phyloP scores from a whole-genome alignment of 495 filamentous ascomycete genomes.

The Aspergillus bridgeri region DNA sequence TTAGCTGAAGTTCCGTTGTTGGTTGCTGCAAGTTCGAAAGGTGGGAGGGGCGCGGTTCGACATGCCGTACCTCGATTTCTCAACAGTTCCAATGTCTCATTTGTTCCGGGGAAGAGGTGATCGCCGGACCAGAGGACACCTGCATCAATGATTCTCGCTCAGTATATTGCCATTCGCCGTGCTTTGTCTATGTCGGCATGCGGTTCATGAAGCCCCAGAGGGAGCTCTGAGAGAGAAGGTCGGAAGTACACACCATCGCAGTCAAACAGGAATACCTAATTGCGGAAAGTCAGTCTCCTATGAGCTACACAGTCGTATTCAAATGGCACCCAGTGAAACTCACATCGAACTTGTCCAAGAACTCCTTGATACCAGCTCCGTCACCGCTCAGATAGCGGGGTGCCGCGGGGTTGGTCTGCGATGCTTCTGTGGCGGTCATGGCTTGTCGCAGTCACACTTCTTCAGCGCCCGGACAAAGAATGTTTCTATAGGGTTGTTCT shows the following conservation, averaged over 20 bases:
- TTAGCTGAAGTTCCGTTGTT: not conserved
- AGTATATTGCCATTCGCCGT: slow-evolving; percentile 5
- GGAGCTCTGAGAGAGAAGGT: not conserved
- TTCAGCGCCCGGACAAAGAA: not conserved
- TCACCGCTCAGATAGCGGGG: slow-evolving; percentile 82
- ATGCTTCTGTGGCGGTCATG: not conserved
- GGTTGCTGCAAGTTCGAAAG: not conserved
- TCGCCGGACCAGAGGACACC: slow-evolving; percentile 97
- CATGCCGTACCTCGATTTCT: slow-evolving; percentile 63
- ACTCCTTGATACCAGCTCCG: slow-evolving; percentile 67
- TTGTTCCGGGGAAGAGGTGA: slow-evolving; percentile 74
- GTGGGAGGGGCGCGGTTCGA: not conserved
- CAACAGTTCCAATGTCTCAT: slow-evolving; percentile 78
- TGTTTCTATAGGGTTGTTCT: not conserved
- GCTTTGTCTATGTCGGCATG: not conserved
- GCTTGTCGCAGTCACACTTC: not conserved
- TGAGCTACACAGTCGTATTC: not conserved
- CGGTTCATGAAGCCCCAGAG: slow-evolving; percentile 12
- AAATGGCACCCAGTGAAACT: slow-evolving; percentile 31
- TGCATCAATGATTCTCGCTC: slow-evolving; percentile 34
- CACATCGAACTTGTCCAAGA: slow-evolving; percentile 89
- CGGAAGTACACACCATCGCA: slow-evolving; percentile 74
- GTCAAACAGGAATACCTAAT: slow-evolving; percentile 87
- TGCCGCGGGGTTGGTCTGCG: slow-evolving; percentile 10
- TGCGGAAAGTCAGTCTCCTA: not conserved